phyloP scores from a whole-genome alignment of 805 yeast genomes.

The Martiniozyma abietophila region DNA sequence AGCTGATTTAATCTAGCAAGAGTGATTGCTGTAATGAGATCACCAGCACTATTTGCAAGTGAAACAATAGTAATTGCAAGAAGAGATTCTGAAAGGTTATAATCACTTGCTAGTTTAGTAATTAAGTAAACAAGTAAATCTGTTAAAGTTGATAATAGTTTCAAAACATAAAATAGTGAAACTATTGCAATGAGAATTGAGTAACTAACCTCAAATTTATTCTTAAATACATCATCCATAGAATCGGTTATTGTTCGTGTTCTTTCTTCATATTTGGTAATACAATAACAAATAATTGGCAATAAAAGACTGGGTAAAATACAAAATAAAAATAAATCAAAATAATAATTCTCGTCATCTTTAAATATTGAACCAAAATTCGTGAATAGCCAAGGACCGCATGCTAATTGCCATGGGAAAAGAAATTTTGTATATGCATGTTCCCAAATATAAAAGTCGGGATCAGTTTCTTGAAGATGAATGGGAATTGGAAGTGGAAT shows the following conservation, averaged over 20 bases:
- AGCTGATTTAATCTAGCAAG: constrained; percentile 30
- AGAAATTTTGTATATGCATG: constrained; percentile 16
- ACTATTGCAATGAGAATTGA: constrained; percentile 18
- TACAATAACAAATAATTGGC: constrained; percentile 1
- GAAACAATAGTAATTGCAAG: constrained; percentile 41
- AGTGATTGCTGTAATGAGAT: constrained; percentile 40
- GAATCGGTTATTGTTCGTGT: background rate
- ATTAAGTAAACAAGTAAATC: constrained; percentile 24
- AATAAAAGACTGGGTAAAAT: constrained; percentile 5
- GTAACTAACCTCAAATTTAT: constrained; percentile 11
- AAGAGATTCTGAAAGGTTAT: constrained; percentile 36
- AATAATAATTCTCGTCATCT: constrained; percentile 1
- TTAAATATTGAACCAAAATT: constrained; percentile 7
- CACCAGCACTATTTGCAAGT: constrained; percentile 43
- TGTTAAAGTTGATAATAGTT: constrained; percentile 24
- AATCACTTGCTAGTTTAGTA: constrained; percentile 36
- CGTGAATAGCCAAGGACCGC: constrained; percentile 7
- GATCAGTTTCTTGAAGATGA: constrained; percentile 6
- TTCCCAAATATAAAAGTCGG: constrained; percentile 15
- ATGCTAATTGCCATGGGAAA: constrained; percentile 23
- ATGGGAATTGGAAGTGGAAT: constrained; percentile 22
- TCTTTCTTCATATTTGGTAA: background rate
- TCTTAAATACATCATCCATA: background rate
- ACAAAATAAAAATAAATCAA: constrained; percentile 14
- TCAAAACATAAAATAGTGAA: constrained; percentile 24